phyloP scores from a whole-genome alignment of 257 asterid genomes.

The Coffea eugenioides region DNA sequence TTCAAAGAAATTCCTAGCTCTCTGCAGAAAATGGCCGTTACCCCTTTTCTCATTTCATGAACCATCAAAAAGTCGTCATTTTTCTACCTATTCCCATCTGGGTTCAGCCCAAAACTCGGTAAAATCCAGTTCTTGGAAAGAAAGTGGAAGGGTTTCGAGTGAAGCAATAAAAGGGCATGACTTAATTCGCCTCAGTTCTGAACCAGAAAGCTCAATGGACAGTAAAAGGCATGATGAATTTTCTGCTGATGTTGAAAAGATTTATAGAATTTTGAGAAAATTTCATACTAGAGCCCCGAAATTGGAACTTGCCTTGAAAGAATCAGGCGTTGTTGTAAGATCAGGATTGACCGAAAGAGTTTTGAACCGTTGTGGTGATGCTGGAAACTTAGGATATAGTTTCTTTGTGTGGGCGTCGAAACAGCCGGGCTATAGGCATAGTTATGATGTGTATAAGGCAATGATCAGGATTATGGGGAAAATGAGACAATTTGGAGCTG shows the following conservation, averaged over 20 bases:
- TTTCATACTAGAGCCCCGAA: slow-evolving; percentile 80
- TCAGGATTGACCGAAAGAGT: slow-evolving; percentile 84
- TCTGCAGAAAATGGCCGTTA: slow-evolving; percentile 27
- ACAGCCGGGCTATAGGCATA: slow-evolving; percentile 75
- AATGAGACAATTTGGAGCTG: slow-evolving; percentile 94
- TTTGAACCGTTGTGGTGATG: slow-evolving; percentile 88
- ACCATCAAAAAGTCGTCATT: slow-evolving; percentile 22
- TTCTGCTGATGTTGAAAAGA: slow-evolving; percentile 72
- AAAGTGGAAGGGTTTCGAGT: slow-evolving; percentile 15
- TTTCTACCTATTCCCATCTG: slow-evolving; percentile 39
- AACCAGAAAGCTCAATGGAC: slow-evolving; percentile 23
- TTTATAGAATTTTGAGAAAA: slow-evolving; percentile 61
- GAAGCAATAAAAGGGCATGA: slow-evolving; percentile 36
- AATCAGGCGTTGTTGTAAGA: slow-evolving; percentile 67
- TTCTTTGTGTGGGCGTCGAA: slow-evolving; percentile 83
- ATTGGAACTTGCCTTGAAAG: slow-evolving; percentile 79
- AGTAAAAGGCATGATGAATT: slow-evolving; percentile 55
- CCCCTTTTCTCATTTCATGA: slow-evolving; percentile 26
- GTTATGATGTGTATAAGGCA: slow-evolving; percentile 72
- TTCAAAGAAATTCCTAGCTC: slow-evolving; percentile 24
- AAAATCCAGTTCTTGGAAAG: slow-evolving; percentile 9
- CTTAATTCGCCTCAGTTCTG: slow-evolving; percentile 48
- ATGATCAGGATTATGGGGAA: slow-evolving; percentile 75
- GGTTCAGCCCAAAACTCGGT: slow-evolving; percentile 31
- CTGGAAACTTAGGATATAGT: slow-evolving; percentile 86